A percentile compares a stretch with the other conserved stretches of the same genome.
Evolutionary conservation across 1,139 yeast genomes (phyloP).

Genomic region (Blastobotrys ciferrii): DNA sequence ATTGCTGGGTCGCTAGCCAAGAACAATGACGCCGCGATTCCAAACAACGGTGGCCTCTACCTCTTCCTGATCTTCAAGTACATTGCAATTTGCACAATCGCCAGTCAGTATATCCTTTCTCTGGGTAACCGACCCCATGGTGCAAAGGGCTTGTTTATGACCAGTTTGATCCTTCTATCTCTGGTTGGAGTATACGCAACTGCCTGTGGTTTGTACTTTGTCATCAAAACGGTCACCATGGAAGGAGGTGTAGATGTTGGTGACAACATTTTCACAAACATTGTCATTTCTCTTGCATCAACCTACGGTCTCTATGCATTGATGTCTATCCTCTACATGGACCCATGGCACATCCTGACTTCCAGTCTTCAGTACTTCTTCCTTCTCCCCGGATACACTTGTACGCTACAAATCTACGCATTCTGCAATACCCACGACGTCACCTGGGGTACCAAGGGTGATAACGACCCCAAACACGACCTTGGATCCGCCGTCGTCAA

Average conservation of each 20-base stretch:
- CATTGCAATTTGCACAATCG: constrained; percentile 71
- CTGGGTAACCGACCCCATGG: constrained; percentile 97
- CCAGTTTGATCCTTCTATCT: constrained; percentile 68
- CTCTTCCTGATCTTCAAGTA: constrained; percentile 83
- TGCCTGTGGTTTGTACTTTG: constrained; percentile 78
- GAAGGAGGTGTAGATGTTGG: constrained; percentile 42
- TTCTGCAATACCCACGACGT: constrained; percentile 96
- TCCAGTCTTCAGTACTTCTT: constrained; percentile 82
- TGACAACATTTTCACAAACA: constrained; percentile 60
- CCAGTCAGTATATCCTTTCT: constrained; percentile 83
- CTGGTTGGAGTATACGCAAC: constrained; percentile 80
- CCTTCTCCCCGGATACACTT: constrained; percentile 86
- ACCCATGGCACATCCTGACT: constrained; percentile 92
- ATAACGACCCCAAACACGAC: constrained; percentile 66
- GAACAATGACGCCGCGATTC: constrained; percentile 46
- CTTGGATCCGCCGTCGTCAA: constrained; percentile 63
- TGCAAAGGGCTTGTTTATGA: constrained; percentile 70
- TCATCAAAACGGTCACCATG: constrained; percentile 51
- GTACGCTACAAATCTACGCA: constrained; percentile 89
- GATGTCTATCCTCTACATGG: constrained; percentile 78
- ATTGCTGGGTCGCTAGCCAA: constrained; percentile 80
- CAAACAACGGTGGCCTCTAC: constrained; percentile 63
- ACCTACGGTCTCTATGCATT: constrained; percentile 82
- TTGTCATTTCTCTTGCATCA: constrained; percentile 75
- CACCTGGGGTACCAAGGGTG: constrained; percentile 97